Evolutionary conservation across 805 yeast species (phyloP), one percentile per base, ranked within the genome.

Genomic region (Ogataea minuta): DNA sequence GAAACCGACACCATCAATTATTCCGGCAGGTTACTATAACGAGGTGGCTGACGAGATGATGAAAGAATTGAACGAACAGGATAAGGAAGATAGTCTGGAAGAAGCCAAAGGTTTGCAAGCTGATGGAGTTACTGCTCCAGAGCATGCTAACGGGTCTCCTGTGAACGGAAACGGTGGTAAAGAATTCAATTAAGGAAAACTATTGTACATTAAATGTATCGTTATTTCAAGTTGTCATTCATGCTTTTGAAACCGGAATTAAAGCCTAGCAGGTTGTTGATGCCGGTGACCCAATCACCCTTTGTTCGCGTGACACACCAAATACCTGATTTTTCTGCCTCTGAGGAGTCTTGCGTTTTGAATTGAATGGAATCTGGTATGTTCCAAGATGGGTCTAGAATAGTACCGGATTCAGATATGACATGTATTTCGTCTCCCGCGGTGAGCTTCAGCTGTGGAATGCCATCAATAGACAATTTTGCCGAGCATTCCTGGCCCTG

Each of bases 261-360:
- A 71, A 90, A 90, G 2, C 97, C 96, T 30, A 90, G 63, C 43
- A 90, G 70, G 51, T 86, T 90, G 54, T 90, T 91, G 39, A 91
- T 79, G 23, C 95, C 95, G 42, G 75, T 76, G 2, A 90, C 89
- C 98, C 98, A 91, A 57, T 91, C 97, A 48, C 84, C 82, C 46
- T 81, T 87, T 6, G 82, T 72, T 44, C 79, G 74, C 0, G 95
- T 86, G 3, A 91, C 81, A 63, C 97, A 90, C 81, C 93, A 89
- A 11, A 90, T 79, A 1, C 96, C 95, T 10, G 71, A 66, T 14
- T 63, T 60, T 37, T 38, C 50, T 11, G 30, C 34, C 12, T 34
- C 49, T 6, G 16, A 26, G 10, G 23, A 28, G 9, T 44, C 14
- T 9, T 29, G 20, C n/a, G 35, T 40, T 23, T 34, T 33, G 14